Evolutionary conservation across 805 yeast species (phyloP).

Genomic region (Tetrapisispora iriomotensis): DNA sequence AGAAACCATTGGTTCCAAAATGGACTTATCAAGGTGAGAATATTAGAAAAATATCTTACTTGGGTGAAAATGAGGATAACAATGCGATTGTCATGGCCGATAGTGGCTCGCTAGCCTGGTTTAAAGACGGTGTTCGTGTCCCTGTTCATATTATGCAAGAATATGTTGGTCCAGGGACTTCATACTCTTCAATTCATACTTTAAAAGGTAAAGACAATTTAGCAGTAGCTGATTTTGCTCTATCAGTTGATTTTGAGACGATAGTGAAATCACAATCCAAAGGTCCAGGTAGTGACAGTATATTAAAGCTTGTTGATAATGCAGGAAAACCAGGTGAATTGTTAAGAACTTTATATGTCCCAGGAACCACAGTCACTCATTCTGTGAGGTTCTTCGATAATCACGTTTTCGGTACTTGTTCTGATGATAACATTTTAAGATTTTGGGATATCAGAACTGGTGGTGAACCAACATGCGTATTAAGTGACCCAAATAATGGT

Average conservation of each 20-base stretch:
- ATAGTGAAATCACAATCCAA: constrained; percentile 25
- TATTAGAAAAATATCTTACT: constrained; percentile 19
- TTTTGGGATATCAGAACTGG: constrained; percentile 28
- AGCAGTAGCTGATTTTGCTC: constrained; percentile 24
- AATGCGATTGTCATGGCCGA: constrained; percentile 26
- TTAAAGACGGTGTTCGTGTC: constrained; percentile 22
- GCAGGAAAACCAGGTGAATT: constrained; percentile 25
- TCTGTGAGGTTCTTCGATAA: constrained; percentile 26
- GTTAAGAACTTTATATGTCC: constrained; percentile 21
- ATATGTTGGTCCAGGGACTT: constrained; percentile 26
- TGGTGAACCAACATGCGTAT: constrained; percentile 17
- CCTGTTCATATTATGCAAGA: constrained; percentile 27
- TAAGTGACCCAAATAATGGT: constrained; percentile 23
- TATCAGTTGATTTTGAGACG: constrained; percentile 20
- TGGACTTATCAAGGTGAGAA: constrained; percentile 28
- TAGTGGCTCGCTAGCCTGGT: constrained; percentile 29
- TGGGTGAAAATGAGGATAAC: constrained; percentile 32
- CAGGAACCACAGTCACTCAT: constrained; percentile 25
- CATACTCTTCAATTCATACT: constrained; percentile 24
- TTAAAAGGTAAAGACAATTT: constrained; percentile 14
- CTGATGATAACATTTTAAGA: constrained; percentile 25
- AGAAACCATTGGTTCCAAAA: constrained; percentile 12
- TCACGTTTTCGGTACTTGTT: constrained; percentile 24
- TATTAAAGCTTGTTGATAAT: constrained; percentile 25
- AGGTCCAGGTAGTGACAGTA: constrained; percentile 22